Evolutionary conservation across 495 filamentous ascomycete species (phyloP).

Genomic region (Ascodesmis nigricans): DNA sequence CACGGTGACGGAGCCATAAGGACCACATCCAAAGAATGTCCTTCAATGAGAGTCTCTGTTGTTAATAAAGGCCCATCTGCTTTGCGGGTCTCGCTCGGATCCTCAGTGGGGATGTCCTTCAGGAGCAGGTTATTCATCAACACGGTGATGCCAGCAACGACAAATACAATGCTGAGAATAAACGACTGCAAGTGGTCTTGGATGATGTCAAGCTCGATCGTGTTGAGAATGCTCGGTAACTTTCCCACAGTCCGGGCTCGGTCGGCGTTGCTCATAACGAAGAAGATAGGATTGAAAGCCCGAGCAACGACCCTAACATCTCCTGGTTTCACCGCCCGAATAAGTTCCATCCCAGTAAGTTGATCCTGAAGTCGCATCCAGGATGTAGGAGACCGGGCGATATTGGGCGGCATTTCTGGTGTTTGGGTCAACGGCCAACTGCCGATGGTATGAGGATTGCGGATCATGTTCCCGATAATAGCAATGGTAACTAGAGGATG

Average conservation of each 20-base stretch:
- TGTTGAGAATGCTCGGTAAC: constrained; percentile 12
- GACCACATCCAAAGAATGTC: constrained; percentile 41
- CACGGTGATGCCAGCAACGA: constrained; percentile 34
- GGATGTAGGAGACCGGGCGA: constrained; percentile 42
- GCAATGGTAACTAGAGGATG: constrained; percentile 25
- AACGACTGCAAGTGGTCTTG: constrained; percentile 36
- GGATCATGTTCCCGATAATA: constrained; percentile 23
- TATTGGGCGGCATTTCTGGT: constrained; percentile 30
- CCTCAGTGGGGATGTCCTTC: constrained; percentile 26
- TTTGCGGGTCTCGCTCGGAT: constrained; percentile 19
- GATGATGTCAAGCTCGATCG: constrained; percentile 32
- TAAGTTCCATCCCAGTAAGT: constrained; percentile 47
- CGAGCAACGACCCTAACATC: constrained; percentile 42
- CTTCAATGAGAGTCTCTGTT: constrained; percentile 33
- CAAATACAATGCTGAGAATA: constrained; percentile 29
- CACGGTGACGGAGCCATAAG: constrained; percentile 33
- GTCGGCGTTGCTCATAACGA: constrained; percentile 42
- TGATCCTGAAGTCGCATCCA: constrained; percentile 55
- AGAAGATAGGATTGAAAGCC: constrained; percentile 43
- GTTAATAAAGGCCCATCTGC: constrained; percentile 31
- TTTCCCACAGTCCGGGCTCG: constrained; percentile 24
- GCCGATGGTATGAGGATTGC: constrained; percentile 5
- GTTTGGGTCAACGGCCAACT: neutral
- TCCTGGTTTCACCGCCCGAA: constrained; percentile 41
- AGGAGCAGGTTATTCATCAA: constrained; percentile 44